Evolutionary conservation across 148 eudicot genomes (phyloP).

Genomic region (Camellia lanceoleosa): DNA sequence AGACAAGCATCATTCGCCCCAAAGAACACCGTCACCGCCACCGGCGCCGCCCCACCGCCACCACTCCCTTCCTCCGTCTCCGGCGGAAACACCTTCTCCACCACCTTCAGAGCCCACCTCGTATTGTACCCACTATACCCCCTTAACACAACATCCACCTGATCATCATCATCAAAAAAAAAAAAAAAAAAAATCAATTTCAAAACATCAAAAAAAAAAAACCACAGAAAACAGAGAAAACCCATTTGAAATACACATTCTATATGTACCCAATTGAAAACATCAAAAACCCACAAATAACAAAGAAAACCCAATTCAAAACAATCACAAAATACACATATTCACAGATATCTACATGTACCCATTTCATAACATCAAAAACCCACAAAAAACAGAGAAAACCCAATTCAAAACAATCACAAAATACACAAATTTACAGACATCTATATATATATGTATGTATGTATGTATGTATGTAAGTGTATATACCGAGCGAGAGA

Average conservation of each 20-base stretch:
- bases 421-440: neutral
- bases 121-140: slow-evolving; percentile 96
- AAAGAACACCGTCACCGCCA: slow-evolving; percentile 74
- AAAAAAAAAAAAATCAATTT: neutral
- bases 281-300: neutral
- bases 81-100: slow-evolving; percentile 59
- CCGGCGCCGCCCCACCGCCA: slow-evolving; percentile 23
- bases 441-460: neutral
- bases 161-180: neutral
- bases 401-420: neutral
- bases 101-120: slow-evolving; percentile 68
- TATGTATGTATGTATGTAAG: neutral
- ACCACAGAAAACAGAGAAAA: too few relatives aligned
- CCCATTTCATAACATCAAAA: too few relatives aligned
- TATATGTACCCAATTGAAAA: too few relatives aligned
- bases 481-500: slow-evolving; percentile 59
- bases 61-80: slow-evolving; percentile 18
- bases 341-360: neutral
- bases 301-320: neutral
- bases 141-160: slow-evolving; percentile 77
- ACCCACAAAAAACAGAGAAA: neutral
- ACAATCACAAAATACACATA: neutral
- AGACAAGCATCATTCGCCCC: slow-evolving; percentile 85
- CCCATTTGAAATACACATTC: too few relatives aligned
- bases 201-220: too few relatives aligned